Percentiles rank a stretch among this genome's conserved stretches.
phyloP scores from a whole-genome alignment of 208 protist species.

The Balamuthia mandrillaris region DNA sequence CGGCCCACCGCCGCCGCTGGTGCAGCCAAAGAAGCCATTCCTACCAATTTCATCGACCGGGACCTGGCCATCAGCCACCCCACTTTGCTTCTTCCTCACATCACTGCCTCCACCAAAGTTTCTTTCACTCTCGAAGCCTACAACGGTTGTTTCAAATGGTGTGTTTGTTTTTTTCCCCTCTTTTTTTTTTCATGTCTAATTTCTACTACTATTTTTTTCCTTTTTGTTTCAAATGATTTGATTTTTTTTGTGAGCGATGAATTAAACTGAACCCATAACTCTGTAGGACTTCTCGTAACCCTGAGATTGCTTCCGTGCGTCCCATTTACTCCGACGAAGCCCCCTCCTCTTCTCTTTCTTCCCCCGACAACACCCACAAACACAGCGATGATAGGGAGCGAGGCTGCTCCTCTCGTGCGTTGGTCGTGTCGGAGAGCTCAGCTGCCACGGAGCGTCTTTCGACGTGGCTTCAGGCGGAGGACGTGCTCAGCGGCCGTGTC shows the following conservation, averaged over 20 bases:
- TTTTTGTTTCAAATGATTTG: neutral
- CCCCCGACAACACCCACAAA: no score
- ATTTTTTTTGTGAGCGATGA: no score
- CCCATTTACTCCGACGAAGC: constrained; percentile 8
- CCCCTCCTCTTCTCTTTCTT: no score
- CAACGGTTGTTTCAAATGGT: constrained; percentile 43
- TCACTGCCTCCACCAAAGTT: neutral
- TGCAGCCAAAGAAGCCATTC: no score
- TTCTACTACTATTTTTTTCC: neutral
- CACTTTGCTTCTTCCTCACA: constrained; percentile 20
- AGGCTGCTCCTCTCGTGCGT: neutral
- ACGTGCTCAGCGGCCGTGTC: neutral
- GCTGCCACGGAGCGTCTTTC: constrained; percentile 35
- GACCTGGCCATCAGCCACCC: constrained; percentile 32
- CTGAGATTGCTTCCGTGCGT: constrained; percentile 19
- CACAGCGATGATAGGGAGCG: neutral
- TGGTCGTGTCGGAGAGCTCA: constrained; percentile 25
- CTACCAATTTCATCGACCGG: no score
- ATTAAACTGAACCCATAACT: no score
- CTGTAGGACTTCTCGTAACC: constrained; percentile 12
- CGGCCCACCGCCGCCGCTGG: no score
- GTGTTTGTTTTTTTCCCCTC: neutral
- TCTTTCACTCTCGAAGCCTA: constrained; percentile 9
- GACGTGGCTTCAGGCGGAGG: neutral
- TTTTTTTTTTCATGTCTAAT: neutral